Evolutionary conservation across 768 basidiomycete species (phyloP).

Genomic region (Neoboletus magnificus): DNA sequence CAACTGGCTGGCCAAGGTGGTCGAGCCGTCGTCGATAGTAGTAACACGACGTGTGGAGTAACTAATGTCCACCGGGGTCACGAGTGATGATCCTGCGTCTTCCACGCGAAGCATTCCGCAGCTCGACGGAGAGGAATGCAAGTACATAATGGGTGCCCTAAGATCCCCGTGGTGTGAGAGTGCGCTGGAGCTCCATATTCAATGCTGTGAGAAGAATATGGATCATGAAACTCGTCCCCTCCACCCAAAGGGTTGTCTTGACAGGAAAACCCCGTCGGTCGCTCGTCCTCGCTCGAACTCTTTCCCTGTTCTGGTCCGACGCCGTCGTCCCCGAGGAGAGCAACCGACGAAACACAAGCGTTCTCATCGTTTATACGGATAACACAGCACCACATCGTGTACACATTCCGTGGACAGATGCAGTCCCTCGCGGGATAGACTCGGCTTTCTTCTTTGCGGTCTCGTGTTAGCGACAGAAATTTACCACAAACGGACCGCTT

Average conservation of each 20-base stretch:
- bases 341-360: background rate
- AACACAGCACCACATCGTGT: no score
- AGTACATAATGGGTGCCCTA: constrained; percentile 12
- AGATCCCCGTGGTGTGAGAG: constrained; percentile 31
- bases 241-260: constrained; percentile 6
- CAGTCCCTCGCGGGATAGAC: background rate
- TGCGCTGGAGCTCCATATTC: background rate
- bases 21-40: background rate
- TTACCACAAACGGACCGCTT: background rate
- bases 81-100: background rate
- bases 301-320: constrained; percentile 5
- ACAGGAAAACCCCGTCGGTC: constrained; percentile 7
- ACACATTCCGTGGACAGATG: no score
- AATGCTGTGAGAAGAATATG: constrained; percentile 7
- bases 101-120: background rate
- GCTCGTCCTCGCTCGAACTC: constrained; percentile 3
- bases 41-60: background rate
- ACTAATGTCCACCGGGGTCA: background rate
- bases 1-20: background rate
- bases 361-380: constrained; percentile 2
- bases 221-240: constrained; percentile 5
- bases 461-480: background rate
- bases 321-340: background rate
- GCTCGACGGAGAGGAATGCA: background rate
- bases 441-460: background rate